These are phyloP conservation scores for Colletotrichum camelliae DNA, from an alignment of 2,329 filamentous ascomycete species.

Conservation along the genomic window DNA sequence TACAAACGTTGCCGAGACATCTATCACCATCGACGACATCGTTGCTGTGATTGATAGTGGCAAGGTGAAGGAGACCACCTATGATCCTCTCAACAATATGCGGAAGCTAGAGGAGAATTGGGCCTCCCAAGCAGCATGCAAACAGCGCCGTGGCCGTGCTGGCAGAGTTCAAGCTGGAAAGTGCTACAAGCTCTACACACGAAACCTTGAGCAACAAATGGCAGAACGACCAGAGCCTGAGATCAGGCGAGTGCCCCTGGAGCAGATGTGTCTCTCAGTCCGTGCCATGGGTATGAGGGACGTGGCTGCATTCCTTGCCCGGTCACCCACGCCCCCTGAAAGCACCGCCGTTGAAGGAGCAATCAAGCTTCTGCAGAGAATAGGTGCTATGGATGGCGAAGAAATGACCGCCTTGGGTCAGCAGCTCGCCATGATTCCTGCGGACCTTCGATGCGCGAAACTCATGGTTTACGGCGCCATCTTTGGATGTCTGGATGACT, in stretches of 20 bases:
- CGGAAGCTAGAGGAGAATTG: conserved; percentile 92
- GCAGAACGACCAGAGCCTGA: conserved; percentile 88
- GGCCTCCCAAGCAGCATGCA: conserved; percentile 92
- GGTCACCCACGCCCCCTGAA: conserved; percentile 88
- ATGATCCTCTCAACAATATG: conserved; percentile 91
- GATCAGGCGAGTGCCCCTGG: conserved; percentile 88
- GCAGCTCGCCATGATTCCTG: conserved; percentile 93
- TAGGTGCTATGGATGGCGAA: conserved; percentile 87
- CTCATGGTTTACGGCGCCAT: conserved; percentile 94
- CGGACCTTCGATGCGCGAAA: conserved; percentile 91
- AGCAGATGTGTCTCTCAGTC: conserved; percentile 93
- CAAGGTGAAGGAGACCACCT: conserved; percentile 95
- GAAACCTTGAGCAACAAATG: conserved; percentile 86
- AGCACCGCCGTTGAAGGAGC: conserved; percentile 86
- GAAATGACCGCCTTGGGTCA: conserved; percentile 89
- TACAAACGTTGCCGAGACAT: conserved; percentile 97
- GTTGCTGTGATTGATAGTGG: conserved; percentile 96
- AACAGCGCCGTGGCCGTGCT: conserved; percentile 90
- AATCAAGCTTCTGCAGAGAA: conserved; percentile 76
- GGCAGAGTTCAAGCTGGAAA: conserved; percentile 89
- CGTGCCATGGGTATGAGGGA: conserved; percentile 92
- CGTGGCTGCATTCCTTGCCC: conserved; percentile 79
- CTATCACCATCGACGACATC: conserved; percentile 97
- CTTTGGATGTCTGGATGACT: conserved; percentile 90
- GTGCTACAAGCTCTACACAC: conserved; percentile 95